Evolutionary conservation across 2,329 filamentous ascomycete species (phyloP).

Genomic region (Hymenoscyphus scutula): DNA sequence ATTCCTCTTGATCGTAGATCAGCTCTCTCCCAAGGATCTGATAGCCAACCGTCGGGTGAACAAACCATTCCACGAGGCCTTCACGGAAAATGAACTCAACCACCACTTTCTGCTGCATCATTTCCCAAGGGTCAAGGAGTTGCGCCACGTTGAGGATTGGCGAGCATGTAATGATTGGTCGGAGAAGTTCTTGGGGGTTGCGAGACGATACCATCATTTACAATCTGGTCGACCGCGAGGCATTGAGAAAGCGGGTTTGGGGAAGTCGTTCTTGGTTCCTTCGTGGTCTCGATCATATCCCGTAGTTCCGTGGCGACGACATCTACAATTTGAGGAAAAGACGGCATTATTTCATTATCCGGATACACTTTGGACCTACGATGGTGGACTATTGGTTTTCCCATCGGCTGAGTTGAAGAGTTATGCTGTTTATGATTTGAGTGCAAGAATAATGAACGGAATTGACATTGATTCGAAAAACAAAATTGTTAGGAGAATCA

Average conservation of each 20-base stretch:
- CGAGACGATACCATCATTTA: slow-evolving; percentile 55
- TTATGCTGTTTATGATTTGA: slow-evolving; percentile 52
- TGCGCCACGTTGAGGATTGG: slow-evolving; percentile 36
- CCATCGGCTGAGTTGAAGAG: slow-evolving; percentile 36
- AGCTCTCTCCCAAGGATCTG: slow-evolving; percentile 50
- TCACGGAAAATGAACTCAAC: slow-evolving; percentile 48
- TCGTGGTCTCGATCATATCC: slow-evolving; percentile 35
- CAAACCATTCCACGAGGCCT: slow-evolving; percentile 47
- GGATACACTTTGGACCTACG: slow-evolving; percentile 55
- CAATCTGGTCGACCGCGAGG: slow-evolving; percentile 46
- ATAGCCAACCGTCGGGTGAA: slow-evolving; percentile 53
- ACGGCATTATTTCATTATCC: slow-evolving; percentile 44
- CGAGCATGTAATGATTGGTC: slow-evolving; percentile 38
- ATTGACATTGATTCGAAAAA: slow-evolving; percentile 51
- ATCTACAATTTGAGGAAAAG: slow-evolving; percentile 43
- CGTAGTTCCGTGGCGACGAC: slow-evolving; percentile 46
- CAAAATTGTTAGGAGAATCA: slow-evolving; percentile 53
- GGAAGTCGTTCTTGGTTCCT: slow-evolving; percentile 35
- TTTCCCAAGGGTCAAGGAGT: slow-evolving; percentile 54
- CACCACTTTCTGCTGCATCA: slow-evolving; percentile 48
- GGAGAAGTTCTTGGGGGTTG: slow-evolving; percentile 47
- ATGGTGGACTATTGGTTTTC: slow-evolving; percentile 53
- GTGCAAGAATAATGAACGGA: slow-evolving; percentile 40
- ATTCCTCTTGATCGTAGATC: slow-evolving; percentile 51
- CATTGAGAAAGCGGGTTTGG: slow-evolving; percentile 45